These are phyloP conservation scores for Trichoderma endophyticum DNA, from an alignment of 2,329 filamentous ascomycete genomes.

Conservation along the genomic window DNA sequence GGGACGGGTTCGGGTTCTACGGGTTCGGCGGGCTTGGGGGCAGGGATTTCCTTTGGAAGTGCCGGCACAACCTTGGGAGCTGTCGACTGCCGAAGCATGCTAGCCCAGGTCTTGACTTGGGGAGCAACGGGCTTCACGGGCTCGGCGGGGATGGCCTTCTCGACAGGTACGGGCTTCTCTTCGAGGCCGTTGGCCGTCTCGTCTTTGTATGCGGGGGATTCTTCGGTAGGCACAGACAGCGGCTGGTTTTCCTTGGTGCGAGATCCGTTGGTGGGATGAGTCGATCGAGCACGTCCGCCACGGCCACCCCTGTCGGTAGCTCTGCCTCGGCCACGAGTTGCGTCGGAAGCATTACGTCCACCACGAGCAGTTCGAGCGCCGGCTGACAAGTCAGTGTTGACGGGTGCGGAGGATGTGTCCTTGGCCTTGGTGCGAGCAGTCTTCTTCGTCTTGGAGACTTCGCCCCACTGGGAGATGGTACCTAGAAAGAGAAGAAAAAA, in stretches of 20 bases:
- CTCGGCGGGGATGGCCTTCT: conserved; percentile 36
- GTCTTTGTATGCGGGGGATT: conserved; percentile 55
- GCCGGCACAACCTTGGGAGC: conserved; percentile 56
- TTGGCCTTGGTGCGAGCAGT: conserved; percentile 71
- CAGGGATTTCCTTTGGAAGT: conserved; percentile 48
- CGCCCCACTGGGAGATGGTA: conserved; percentile 77
- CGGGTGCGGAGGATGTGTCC: conserved; percentile 54
- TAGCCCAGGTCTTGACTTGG: conserved; percentile 66
- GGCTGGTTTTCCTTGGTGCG: conserved; percentile 54
- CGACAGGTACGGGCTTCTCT: conserved; percentile 33
- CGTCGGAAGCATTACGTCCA: conserved; percentile 59
- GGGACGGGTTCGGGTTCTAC: conserved; percentile 24
- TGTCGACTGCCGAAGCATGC: conserved; percentile 64
- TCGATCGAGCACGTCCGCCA: conserved; percentile 61
- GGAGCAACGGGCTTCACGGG: conserved; percentile 39
- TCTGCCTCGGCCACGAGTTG: conserved; percentile 59
- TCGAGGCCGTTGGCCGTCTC: conserved; percentile 37
- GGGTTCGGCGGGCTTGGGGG: conserved; percentile 40
- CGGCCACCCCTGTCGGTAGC: conserved; percentile 61
- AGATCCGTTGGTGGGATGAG: conserved; percentile 58
- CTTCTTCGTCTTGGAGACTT: conserved; percentile 79
- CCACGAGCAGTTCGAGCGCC: conserved; percentile 52
- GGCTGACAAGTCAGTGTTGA: conserved; percentile 45
- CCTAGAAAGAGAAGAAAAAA: conserved; percentile 46
- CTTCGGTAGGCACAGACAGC: conserved; percentile 66